Evolutionary conservation across 1,284 basidiomycete genomes (phyloP), one percentile per base, ranked within the genome.

Genomic region (Erythrobasidium hasegawianum): DNA sequence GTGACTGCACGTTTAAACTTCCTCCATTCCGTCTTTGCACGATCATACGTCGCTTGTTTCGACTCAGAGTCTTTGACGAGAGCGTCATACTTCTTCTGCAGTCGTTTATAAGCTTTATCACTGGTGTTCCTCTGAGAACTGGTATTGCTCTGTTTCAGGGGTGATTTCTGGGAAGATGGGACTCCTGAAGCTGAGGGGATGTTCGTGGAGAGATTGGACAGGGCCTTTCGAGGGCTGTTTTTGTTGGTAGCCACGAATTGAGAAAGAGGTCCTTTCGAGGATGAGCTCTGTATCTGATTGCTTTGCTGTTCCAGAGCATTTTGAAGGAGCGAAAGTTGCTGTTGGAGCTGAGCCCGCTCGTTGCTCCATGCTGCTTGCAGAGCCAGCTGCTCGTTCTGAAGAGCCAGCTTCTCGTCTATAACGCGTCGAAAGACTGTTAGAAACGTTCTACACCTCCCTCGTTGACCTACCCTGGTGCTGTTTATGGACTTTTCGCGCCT

Each of bases 121-220:
- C n/a, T n/a, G n/a, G 20, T 3, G 24, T 20, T 10, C 9, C 52
- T 26, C 52, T n/a, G 20, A 20, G 29, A 16, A 45, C 45, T 10
- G 43, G 52, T 47, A 47, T 24, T 47, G 45, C 45, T 47, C 45
- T 24, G 45, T 33, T 33, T 33, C 33, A 33, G 33, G 11, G 81
- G 64, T 33, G 33, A 33, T 11, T 33, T 33, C 33, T 33, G 33
- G 11, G 33, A 87, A 85, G 16, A 95, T 80, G 41, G 90, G 90
- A 80, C 33, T 33, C 33, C 33, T 33, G 33, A 33, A 11, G 33
- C 4, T 33, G 33, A 33, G 33, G 33, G 33, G 33, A 33, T 11
- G 11, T 33, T 33, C 33, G 33, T 33, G 11, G 33, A 33, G 5
- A 33, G 33, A 33, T 33, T 33, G 33, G 33, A 33, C 4, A 33